Evolutionary conservation across 352 stramenopile species (phyloP).

Genomic region (Globisporangium abappressorium): DNA sequence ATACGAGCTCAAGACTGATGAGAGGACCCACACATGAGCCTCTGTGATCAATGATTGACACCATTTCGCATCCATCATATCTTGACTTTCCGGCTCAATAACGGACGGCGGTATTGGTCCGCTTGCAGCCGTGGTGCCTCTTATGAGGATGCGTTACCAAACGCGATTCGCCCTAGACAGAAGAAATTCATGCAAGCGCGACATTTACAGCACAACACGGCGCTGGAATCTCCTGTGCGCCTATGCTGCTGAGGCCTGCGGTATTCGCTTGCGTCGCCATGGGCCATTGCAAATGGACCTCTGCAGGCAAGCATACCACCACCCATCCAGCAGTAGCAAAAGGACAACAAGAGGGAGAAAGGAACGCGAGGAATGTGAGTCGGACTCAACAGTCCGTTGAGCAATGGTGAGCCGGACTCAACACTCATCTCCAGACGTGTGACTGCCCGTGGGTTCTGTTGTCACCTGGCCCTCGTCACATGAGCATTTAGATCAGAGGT

Average conservation of each 20-base stretch:
- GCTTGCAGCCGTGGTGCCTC: neutral
- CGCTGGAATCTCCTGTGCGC: slow-evolving; percentile 7
- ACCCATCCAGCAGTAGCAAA: slow-evolving; percentile 24
- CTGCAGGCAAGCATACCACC: slow-evolving; percentile 24
- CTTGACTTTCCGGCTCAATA: too few species aligned
- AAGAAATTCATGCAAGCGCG: slow-evolving; percentile 45
- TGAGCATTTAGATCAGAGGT: slow-evolving; percentile 1
- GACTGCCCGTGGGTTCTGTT: too few species aligned
- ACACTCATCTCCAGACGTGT: neutral
- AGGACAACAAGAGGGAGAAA: neutral
- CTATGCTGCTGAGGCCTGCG: slow-evolving; percentile 5
- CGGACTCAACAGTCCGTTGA: too few species aligned
- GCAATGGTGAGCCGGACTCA: too few species aligned
- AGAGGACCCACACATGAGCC: too few species aligned
- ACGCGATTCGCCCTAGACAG: slow-evolving; percentile 14
- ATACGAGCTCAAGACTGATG: too few species aligned
- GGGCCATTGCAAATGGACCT: slow-evolving; percentile 4
- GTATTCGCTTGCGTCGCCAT: neutral
- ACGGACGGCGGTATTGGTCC: too few species aligned
- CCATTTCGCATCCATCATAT: neutral
- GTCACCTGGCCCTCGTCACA: neutral
- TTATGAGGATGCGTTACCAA: too few species aligned
- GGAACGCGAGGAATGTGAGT: neutral
- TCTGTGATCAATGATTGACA: too few species aligned
- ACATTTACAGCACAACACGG: slow-evolving; percentile 30